Base-by-base conservation (phyloP, 2,329 filamentous ascomycete species). In the Graphiopsis chlorocephala region DNA sequence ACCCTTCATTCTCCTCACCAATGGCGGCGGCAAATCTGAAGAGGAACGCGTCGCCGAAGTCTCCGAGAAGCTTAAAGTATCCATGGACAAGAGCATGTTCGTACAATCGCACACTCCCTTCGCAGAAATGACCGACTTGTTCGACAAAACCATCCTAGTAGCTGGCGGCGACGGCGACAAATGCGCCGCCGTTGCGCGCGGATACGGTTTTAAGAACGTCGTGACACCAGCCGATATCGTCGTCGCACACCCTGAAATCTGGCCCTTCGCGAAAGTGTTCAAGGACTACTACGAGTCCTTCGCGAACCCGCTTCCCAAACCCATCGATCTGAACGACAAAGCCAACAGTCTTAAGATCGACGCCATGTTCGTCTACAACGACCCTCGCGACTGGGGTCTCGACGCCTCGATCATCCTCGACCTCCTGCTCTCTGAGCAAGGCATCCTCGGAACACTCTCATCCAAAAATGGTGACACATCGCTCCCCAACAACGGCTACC, bases 51-150 rank as follows among this genome's bases (percentile, higher is more conserved):
- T 92, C 31, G 81, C 81, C 8, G 89, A 93, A 66, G 82, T 96
- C 61, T 88, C 85, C 70, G 76, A 84, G 50, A 87, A 87, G 70
- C 84, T 96, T 7, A 81, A 85, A 28, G 81, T 93, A 1, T 78
- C 83, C 17, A 81, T 95, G 50, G 84, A 88, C 45, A 84, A 84
- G 15, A 85, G 84, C 67, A 89, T 90, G 77, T 92, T 96, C 73
- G 84, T 98, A 52, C 91, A 97, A 77, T 94, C 90, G 26, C 94
- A 99, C 78, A 97, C 94, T 0, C 95, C 94, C 0, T 95, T 95
- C 75, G 84, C 90, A 73, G 86, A 90, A 75, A 79, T 94, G 66
- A 81, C 90, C 42, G 80, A 86, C 42, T 85, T 86, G 17, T 82
- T 83, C 28, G 79, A 85, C 52, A 82, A 83, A 68, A 82, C 81